These are phyloP conservation scores for Arabis hirsuta DNA, from an alignment of 345 rosid species.

Conservation along the genomic window DNA sequence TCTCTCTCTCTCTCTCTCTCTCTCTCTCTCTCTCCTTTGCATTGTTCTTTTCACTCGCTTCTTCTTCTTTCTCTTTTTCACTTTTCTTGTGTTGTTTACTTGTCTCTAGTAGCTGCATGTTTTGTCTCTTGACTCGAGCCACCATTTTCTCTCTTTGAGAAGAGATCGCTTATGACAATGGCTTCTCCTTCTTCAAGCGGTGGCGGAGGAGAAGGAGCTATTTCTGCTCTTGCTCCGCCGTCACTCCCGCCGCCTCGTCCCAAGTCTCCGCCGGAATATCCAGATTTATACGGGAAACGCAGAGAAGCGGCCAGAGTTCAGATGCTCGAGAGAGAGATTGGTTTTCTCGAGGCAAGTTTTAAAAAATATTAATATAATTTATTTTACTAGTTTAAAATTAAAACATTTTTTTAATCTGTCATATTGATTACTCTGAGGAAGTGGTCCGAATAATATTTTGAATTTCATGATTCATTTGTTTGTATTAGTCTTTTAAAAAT, in stretches of 20 bases:
- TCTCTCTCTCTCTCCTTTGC: constrained; percentile 27
- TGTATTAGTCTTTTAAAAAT: background rate
- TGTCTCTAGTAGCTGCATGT: constrained; percentile 17
- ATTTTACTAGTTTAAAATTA: background rate
- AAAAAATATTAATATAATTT: background rate
- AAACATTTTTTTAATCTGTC: constrained; percentile 19
- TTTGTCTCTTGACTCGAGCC: constrained; percentile 7
- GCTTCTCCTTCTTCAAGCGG: constrained; percentile 45
- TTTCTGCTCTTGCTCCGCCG: constrained; percentile 46
- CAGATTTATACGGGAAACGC: constrained; percentile 92
- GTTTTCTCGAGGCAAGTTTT: constrained; percentile 80
- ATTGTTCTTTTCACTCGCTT: constrained; percentile 46
- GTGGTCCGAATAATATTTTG: constrained; percentile 41
- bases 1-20: constrained; percentile 6
- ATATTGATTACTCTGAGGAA: constrained; percentile 39
- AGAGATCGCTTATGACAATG: constrained; percentile 40
- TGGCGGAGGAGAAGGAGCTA: constrained; percentile 27
- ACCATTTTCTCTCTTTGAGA: constrained; percentile 7
- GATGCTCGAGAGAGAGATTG: constrained; percentile 88
- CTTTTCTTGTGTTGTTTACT: constrained; percentile 1
- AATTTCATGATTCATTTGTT: constrained; percentile 32
- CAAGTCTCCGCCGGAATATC: constrained; percentile 90
- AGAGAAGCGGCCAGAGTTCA: constrained; percentile 81
- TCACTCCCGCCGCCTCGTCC: constrained; percentile 76
- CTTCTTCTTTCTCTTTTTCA: constrained; percentile 36